Evolutionary conservation across 768 basidiomycete genomes (phyloP).

Genomic region (Boletus sensibilis): DNA sequence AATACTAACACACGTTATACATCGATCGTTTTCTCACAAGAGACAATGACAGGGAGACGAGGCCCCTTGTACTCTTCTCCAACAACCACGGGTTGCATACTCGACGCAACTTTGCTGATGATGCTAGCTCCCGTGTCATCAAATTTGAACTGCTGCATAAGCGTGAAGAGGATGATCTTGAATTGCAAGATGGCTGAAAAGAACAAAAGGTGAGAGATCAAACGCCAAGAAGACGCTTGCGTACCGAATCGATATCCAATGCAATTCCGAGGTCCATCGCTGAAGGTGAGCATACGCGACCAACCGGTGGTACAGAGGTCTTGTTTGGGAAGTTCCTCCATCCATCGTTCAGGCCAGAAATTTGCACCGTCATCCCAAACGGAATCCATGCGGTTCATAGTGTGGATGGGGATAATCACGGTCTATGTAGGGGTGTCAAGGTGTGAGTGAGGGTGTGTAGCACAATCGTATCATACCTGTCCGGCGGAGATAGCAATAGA

Average conservation of each 20-base stretch:
- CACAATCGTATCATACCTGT: background rate
- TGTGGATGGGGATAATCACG: background rate
- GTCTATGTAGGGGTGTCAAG: background rate
- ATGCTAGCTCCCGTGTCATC: background rate
- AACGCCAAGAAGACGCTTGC: background rate
- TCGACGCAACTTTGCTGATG: conserved; percentile 1
- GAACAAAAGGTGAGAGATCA: background rate
- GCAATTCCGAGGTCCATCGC: conserved; percentile 7
- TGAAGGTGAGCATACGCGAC: conserved; percentile 6
- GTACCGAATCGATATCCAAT: conserved; percentile 7
- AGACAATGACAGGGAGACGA: background rate
- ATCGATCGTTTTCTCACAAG: background rate
- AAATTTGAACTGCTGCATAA: background rate
- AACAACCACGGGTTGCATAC: conserved; percentile 7
- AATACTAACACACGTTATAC: background rate
- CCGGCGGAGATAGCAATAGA: conserved; percentile 3
- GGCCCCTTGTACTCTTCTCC: conserved; percentile 5
- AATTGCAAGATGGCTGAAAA: conserved; percentile 4
- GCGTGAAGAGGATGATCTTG: conserved; percentile 4
- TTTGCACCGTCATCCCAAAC: background rate
- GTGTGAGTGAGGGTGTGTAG: background rate
- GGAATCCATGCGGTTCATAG: conserved; percentile 3
- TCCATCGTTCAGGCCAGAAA: conserved; percentile 4
- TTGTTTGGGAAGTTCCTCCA: background rate
- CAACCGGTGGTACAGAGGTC: conserved; percentile 5